phyloP scores from a whole-genome alignment of 2,329 filamentous ascomycete species.

The Cercospora sp. region DNA sequence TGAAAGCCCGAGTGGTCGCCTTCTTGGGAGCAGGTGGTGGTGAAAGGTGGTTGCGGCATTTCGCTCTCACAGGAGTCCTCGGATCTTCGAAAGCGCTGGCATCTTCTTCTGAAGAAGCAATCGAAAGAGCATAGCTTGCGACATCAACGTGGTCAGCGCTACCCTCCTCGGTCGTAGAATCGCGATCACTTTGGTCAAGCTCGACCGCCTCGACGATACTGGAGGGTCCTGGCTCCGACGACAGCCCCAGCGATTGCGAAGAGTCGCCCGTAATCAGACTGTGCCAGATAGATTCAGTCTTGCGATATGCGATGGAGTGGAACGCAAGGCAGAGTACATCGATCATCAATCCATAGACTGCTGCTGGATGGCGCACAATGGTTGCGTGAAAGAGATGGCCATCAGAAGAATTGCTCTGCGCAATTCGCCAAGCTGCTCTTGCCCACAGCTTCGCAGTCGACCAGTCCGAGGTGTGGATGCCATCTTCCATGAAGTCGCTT shows the following conservation, averaged over 20 bases:
- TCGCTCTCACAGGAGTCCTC: neutral
- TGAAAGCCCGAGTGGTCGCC: neutral
- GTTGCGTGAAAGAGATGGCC: conserved; percentile 24
- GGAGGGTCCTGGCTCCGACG: neutral
- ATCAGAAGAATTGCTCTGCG: conserved; percentile 21
- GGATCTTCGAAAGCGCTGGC: neutral
- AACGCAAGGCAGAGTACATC: conserved; percentile 31
- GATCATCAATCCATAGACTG: conserved; percentile 27
- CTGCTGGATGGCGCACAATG: conserved; percentile 21
- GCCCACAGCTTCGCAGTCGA: conserved; percentile 31
- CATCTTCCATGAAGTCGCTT: conserved; percentile 10
- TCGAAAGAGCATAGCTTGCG: neutral
- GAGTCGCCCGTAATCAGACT: conserved; percentile 9
- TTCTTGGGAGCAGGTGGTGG: conserved; percentile 3
- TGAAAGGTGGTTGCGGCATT: neutral
- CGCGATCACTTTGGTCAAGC: conserved; percentile 6
- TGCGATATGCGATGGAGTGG: conserved; percentile 29
- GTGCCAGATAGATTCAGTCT: conserved; percentile 22
- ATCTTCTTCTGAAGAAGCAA: neutral
- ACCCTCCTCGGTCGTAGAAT: neutral
- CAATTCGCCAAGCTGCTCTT: conserved; percentile 29
- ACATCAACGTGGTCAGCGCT: neutral
- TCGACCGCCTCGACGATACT: neutral
- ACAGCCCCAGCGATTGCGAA: neutral
- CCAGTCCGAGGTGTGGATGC: conserved; percentile 22